Conservation (phyloP, 352 stramenopile genomes). For the Thalassiosira mediterranea region DNA sequence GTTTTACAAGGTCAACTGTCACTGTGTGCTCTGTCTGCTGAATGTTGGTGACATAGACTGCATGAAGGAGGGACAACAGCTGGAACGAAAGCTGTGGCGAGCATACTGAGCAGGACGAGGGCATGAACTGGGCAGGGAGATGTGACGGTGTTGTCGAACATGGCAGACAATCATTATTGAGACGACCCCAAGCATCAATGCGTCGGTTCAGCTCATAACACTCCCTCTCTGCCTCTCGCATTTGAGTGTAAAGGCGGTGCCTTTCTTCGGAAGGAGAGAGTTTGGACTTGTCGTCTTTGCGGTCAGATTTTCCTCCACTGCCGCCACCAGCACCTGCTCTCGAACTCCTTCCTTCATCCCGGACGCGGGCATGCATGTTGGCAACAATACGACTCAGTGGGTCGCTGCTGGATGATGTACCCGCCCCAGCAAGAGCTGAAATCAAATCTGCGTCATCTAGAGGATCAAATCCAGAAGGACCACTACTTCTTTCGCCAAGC, state of each 20-base stretch:
- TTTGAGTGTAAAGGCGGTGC: conserved; percentile 66
- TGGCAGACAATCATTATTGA: conserved; percentile 73
- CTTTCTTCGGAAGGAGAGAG: conserved; percentile 63
- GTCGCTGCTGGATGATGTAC: conserved; percentile 43
- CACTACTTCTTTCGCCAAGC: conserved; percentile 36
- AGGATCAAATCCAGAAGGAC: conserved; percentile 41
- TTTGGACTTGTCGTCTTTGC: conserved; percentile 56
- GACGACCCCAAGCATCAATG: conserved; percentile 78
- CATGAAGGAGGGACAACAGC: conserved; percentile 64
- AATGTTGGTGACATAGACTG: conserved; percentile 54
- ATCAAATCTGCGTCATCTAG: conserved; percentile 70
- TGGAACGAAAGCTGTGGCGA: conserved; percentile 48
- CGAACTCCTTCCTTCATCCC: conserved; percentile 25
- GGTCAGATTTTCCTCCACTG: conserved; percentile 16
- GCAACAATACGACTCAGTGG: conserved; percentile 58
- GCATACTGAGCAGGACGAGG: conserved; percentile 76
- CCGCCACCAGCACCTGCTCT: conserved; percentile 23
- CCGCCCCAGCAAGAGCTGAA: conserved; percentile 51
- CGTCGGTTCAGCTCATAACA: conserved; percentile 70
- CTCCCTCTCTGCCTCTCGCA: conserved; percentile 79
- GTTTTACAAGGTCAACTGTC: conserved; percentile 47
- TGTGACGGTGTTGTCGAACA: conserved; percentile 4
- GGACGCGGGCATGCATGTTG: conserved; percentile 52
- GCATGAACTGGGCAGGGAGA: conserved; percentile 46
- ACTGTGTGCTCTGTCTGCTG: conserved; percentile 58